phyloP scores from a whole-genome alignment of 2,329 filamentous ascomycete species.

The Microdochium bolleyi region DNA sequence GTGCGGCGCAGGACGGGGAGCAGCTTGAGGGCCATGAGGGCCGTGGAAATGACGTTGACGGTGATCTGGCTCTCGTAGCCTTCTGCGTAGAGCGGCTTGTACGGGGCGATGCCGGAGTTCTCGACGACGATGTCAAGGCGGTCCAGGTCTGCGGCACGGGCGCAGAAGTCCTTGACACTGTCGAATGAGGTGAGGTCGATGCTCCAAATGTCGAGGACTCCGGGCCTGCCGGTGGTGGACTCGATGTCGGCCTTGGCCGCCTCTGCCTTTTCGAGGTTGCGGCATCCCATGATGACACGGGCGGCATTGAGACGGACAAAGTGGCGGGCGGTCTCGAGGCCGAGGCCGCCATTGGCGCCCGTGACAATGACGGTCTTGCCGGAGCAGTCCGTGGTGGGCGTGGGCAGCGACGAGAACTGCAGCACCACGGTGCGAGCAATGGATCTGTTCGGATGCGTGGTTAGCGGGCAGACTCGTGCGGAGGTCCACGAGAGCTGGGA shows the following conservation, averaged over 20 bases:
- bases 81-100: conserved; percentile 15
- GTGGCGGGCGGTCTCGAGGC: conserved; percentile 29
- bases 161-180: conserved; percentile 25
- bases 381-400: conserved; percentile 20
- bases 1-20: conserved; percentile 31
- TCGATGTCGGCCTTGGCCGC: conserved; percentile 26
- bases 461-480: not conserved
- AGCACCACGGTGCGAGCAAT: not conserved
- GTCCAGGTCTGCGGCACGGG: conserved; percentile 17
- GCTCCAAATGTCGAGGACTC: conserved; percentile 29
- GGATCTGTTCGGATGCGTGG: not conserved
- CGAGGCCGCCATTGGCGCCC: conserved; percentile 30
- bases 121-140: conserved; percentile 31
- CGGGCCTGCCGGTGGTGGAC: conserved; percentile 10
- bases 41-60: conserved; percentile 38
- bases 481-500: not conserved
- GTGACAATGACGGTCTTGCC: conserved; percentile 29
- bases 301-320: conserved; percentile 26
- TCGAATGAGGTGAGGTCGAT: conserved; percentile 30
- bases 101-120: conserved; percentile 25
- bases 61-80: conserved; percentile 32
- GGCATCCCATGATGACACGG: conserved; percentile 31
- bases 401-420: conserved; percentile 18
- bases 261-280: conserved; percentile 28
- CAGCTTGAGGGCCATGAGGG: conserved; percentile 32